Percentiles rank a stretch among this genome's conserved stretches.
Conservation (phyloP, 2,329 filamentous ascomycete genomes). For the Calonectria fujianensis region DNA sequence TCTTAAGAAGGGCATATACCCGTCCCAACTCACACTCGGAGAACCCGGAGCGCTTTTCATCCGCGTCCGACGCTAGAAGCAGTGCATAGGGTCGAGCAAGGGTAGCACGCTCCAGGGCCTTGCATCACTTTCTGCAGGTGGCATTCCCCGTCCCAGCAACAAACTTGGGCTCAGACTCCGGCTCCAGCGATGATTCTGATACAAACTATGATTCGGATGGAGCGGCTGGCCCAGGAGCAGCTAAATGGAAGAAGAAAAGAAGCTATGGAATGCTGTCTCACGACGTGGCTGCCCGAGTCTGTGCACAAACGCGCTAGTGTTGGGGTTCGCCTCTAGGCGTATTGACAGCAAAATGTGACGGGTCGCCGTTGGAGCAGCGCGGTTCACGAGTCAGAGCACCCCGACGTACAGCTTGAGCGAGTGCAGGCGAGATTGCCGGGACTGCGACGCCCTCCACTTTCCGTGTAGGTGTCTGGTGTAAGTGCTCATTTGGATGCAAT, state of each 20-base stretch:
- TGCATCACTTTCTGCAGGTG: slow-evolving; percentile 1
- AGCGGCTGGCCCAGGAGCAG: not conserved
- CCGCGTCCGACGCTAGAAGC: not conserved
- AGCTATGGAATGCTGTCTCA: not conserved
- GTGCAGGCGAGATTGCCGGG: not conserved
- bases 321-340: not conserved
- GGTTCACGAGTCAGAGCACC: not conserved
- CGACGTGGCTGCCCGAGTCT: not conserved
- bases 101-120: not conserved
- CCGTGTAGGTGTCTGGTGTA: not conserved
- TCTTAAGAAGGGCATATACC: not conserved
- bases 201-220: slow-evolving; percentile 11
- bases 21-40: not conserved
- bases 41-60: not conserved
- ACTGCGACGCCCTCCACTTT: not conserved
- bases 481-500: not conserved
- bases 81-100: not conserved
- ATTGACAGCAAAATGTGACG: slow-evolving; percentile 7
- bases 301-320: not conserved
- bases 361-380: no score
- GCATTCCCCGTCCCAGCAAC: not conserved
- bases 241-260: slow-evolving; percentile 9
- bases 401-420: no score
- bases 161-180: not conserved
- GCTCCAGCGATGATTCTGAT: not conserved